These are phyloP conservation scores for Alternaria gaisen DNA, from an alignment of 2,329 filamentous ascomycete genomes.

Conservation along the genomic window DNA sequence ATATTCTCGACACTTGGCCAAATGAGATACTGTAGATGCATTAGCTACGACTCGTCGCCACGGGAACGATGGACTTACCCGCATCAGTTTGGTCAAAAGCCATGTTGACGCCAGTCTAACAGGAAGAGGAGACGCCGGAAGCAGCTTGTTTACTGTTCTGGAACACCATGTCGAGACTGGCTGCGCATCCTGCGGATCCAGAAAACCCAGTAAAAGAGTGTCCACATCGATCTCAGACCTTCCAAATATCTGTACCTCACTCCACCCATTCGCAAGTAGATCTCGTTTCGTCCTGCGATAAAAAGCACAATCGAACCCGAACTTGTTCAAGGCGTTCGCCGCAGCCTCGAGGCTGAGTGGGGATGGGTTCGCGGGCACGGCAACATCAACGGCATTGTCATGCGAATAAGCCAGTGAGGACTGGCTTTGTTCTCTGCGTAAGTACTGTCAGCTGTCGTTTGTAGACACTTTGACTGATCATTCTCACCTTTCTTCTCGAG, in stretches of 20 bases:
- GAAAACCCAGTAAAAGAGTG: constrained; percentile 44
- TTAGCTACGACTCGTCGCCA: constrained; percentile 16
- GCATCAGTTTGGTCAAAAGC: constrained; percentile 48
- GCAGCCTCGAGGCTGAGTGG: constrained; percentile 28
- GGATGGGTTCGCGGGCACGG: constrained; percentile 30
- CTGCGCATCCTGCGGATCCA: constrained; percentile 45
- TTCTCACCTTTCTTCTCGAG: constrained; percentile 44
- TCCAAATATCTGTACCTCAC: constrained; percentile 44
- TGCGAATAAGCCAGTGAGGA: constrained; percentile 37
- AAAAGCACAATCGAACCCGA: constrained; percentile 47
- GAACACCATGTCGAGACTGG: constrained; percentile 47
- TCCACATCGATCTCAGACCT: constrained; percentile 47
- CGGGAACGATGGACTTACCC: constrained; percentile 33
- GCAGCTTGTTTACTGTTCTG: constrained; percentile 42
- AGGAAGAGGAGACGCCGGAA: constrained; percentile 36
- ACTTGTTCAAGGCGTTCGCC: constrained; percentile 37
- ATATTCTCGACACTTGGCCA: constrained; percentile 50
- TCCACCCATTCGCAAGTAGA: constrained; percentile 45
- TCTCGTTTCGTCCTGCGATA: constrained; percentile 45
- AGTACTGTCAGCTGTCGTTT: constrained; percentile 28
- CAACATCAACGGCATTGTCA: constrained; percentile 30
- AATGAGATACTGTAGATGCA: constrained; percentile 41
- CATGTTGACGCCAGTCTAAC: constrained; percentile 44
- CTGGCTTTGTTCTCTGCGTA: constrained; percentile 46
- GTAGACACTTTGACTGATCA: constrained; percentile 5